Evolutionary conservation across 495 filamentous ascomycete genomes (phyloP), one percentile per base, ranked within the genome.

Genomic region (Daldinia childiae): DNA sequence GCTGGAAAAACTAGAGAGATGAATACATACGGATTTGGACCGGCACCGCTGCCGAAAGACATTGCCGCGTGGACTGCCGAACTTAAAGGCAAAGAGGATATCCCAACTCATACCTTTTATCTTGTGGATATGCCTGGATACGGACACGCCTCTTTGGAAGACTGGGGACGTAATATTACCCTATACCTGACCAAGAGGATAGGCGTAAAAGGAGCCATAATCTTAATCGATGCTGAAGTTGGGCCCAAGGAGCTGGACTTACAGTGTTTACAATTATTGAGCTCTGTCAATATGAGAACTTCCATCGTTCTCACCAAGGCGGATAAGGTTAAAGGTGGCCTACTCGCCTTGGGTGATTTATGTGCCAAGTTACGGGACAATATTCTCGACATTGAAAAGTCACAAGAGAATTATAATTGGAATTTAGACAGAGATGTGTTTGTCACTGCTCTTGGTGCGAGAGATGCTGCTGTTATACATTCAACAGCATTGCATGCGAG

Each of bases 101-200:
- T 85, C 9, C 79, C 81, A 19, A 82, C 83, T 60, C 86, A 90
- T 58, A 83, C 87, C 12, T 75, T 97, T 56, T 82, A 89, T 7
- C 72, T 95, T 11, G 81, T 97, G 38, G 96, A 99, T 79, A 95
- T 96, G 93, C 96, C 95, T 6, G 96, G 95, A 1, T 99, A 99
- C 75, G 95, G 96, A 4, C 84, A 90, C 60, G 91, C 88, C 5
- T 92, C 91, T 74, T 81, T 87, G 50, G 77, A 84, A 43, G 90
- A 90, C 69, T 98, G 95, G 95, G 95, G 95, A 2, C 79, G 80
- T 68, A 90, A 98, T 80, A 94, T 97, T 69, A 84, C 92, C 79
- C 93, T 96, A 79, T 98, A 96, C 82, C 76, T 98, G 29, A 80
- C 82, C 36, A 82, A 85, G 50, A 84, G 94, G 63, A 89, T 84